Evolutionary conservation across 805 yeast species (phyloP).

Genomic region (Dipodascus albidus): DNA sequence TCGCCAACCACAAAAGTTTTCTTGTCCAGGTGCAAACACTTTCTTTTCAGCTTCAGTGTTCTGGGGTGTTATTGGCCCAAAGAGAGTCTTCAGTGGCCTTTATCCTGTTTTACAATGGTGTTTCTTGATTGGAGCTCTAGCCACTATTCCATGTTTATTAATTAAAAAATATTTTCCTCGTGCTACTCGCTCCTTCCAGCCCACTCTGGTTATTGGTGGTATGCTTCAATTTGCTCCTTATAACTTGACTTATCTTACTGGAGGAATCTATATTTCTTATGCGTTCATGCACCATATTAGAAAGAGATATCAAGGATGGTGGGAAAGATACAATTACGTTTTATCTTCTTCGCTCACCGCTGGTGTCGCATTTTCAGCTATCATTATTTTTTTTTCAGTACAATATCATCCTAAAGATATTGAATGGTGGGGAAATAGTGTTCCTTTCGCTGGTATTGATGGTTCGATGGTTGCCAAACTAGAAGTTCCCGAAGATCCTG

Average conservation of each 20-base stretch:
- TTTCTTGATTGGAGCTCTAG: constrained; percentile 31
- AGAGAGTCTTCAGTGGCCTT: constrained; percentile 33
- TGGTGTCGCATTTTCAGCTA: constrained; percentile 38
- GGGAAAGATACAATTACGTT: constrained; percentile 42
- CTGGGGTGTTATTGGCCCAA: constrained; percentile 37
- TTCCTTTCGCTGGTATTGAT: constrained; percentile 15
- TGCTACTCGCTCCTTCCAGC: constrained; percentile 27
- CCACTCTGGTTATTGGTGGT: constrained; percentile 36
- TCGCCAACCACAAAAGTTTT: constrained; percentile 24
- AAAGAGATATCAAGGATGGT: constrained; percentile 35
- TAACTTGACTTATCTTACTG: constrained; percentile 32
- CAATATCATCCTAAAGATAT: constrained; percentile 25
- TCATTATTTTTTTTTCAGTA: constrained; percentile 33
- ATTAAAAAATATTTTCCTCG: constrained; percentile 12
- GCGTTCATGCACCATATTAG: constrained; percentile 36
- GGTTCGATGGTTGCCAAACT: constrained; percentile 3
- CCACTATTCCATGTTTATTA: constrained; percentile 18
- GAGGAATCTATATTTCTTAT: constrained; percentile 31
- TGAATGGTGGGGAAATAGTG: constrained; percentile 42
- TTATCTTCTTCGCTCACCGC: constrained; percentile 37
- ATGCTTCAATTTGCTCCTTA: constrained; percentile 32
- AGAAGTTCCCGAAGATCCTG: background rate
- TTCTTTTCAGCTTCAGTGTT: constrained; percentile 36
- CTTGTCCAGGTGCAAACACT: constrained; percentile 29
- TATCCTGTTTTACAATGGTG: constrained; percentile 38